phyloP scores from a whole-genome alignment of 176 grass and related monocot genomes.

The Elaeis guineensis region DNA sequence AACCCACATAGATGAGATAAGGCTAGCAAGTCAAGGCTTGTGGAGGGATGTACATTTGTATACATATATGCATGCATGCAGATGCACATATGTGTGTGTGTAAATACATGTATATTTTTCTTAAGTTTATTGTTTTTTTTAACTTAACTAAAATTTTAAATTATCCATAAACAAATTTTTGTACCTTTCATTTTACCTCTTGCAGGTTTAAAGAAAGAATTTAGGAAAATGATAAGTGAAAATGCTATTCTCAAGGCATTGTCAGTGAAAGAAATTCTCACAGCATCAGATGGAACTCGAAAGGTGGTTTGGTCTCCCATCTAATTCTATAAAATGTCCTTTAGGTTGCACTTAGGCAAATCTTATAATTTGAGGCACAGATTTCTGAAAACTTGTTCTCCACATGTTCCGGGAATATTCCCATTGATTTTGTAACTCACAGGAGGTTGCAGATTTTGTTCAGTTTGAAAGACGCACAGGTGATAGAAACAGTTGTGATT shows the following conservation, averaged over 20 bases:
- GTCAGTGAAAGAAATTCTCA: constrained; percentile 62
- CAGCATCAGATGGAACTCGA: constrained; percentile 69
- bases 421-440: constrained; percentile 49
- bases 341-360: too few relatives aligned
- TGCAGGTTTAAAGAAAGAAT: constrained; percentile 89
- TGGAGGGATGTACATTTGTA: too few relatives aligned
- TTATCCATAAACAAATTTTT: too few relatives aligned
- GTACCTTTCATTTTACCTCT: background rate
- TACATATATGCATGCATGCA: too few relatives aligned
- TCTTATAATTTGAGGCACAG: background rate
- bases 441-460: constrained; percentile 93
- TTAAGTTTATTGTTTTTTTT: too few relatives aligned
- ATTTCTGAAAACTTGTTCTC: background rate
- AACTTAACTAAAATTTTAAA: too few relatives aligned
- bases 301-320: constrained; percentile 37
- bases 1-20: too few relatives aligned
- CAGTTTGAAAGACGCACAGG: constrained; percentile 62
- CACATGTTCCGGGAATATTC: constrained; percentile 19
- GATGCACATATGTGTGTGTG: too few relatives aligned
- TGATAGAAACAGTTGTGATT: constrained; percentile 95
- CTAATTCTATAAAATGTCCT: too few relatives aligned
- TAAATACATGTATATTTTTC: too few relatives aligned
- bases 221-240: constrained; percentile 70
- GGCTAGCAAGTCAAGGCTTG: too few relatives aligned
- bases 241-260: constrained; percentile 71